phyloP scores from a whole-genome alignment of 2,329 filamentous ascomycete genomes.

The Fusarium algeriense region DNA sequence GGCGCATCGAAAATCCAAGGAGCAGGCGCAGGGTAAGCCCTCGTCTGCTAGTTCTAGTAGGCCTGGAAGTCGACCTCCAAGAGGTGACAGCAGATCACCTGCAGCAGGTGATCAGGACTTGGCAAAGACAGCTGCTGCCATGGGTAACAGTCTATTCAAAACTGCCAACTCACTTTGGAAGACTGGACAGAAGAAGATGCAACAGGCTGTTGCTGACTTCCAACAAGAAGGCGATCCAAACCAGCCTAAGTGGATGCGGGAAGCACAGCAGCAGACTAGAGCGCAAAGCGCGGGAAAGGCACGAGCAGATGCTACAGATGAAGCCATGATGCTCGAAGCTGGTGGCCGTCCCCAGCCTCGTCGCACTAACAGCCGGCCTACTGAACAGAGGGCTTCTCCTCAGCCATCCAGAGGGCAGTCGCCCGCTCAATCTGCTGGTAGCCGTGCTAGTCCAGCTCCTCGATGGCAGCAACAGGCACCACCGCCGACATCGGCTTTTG shows the following conservation, averaged over 20 bases:
- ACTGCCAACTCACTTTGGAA: constrained; percentile 97
- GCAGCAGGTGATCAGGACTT: constrained; percentile 76
- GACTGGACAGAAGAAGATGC: constrained; percentile 89
- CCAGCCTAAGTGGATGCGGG: constrained; percentile 96
- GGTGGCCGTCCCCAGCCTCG: constrained; percentile 66
- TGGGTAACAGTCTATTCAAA: constrained; percentile 89
- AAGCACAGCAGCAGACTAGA: constrained; percentile 65
- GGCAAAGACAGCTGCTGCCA: constrained; percentile 81
- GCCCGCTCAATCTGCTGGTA: constrained; percentile 59
- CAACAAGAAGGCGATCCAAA: constrained; percentile 76
- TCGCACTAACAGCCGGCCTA: constrained; percentile 45
- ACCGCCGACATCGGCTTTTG: constrained; percentile 53
- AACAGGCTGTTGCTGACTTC: constrained; percentile 91
- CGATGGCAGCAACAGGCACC: constrained; percentile 68
- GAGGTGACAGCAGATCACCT: constrained; percentile 67
- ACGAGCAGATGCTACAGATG: constrained; percentile 68
- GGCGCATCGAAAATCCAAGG: constrained; percentile 85
- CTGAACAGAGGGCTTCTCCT: constrained; percentile 46
- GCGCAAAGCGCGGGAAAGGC: constrained; percentile 50
- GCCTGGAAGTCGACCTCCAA: constrained; percentile 34
- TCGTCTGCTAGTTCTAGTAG: constrained; percentile 56
- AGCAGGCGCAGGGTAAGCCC: constrained; percentile 71
- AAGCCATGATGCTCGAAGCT: constrained; percentile 83
- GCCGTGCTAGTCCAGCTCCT: constrained; percentile 62
- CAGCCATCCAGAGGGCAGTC: constrained; percentile 63